Base-by-base conservation (phyloP, 1,284 basidiomycete genomes). In the Nidula niveotomentosa region DNA sequence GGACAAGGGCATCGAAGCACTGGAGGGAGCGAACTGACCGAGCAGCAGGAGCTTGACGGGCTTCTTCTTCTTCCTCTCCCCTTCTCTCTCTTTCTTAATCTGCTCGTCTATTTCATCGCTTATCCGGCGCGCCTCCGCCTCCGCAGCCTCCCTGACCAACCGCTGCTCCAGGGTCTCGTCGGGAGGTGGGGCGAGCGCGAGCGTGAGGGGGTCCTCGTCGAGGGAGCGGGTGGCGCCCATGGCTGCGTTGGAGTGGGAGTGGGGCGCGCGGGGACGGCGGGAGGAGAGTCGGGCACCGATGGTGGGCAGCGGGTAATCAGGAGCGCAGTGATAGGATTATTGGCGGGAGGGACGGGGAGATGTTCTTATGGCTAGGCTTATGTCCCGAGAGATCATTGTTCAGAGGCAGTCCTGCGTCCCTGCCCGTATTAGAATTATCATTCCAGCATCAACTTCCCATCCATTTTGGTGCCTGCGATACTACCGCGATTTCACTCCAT, bases 51-150 rank as follows among this genome's bases (percentile, higher is more conserved):
- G 69, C 61, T 84, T 84, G 58, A 88, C 78, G 0, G 83, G 78
- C 58, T 75, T 77, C 68, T 76, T 81, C 61, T 74, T 81, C 70
- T 77, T 85, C 70, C 76, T 85, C 55, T 81, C 69, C 0, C 70
- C 75, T 12, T 76, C 73, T 58, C 71, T 76, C 61, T 88, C 86
- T 48, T 71, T 74, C 48, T 78, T 76, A 44, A 90, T 69, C 64
- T 83, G 79, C 54, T 85, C 85, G 73, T 90, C 88, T 59, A 90
- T 90, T 56, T 80, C 77, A 48, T 87, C 84, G 65, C 82, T 88
- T 37, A 79, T 72, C 54, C 75, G 74, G 62, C 78, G 78, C 0
- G 86, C 87, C 56, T 85, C 80, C 0, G 77, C 76, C 64, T 90
- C 88, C 6, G 76, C 76, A 30, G 69, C 71, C 59, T 85, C 80